These are phyloP conservation scores for Codiaeum variegatum DNA, from an alignment of 441 rosid species.

Conservation along the genomic window DNA sequence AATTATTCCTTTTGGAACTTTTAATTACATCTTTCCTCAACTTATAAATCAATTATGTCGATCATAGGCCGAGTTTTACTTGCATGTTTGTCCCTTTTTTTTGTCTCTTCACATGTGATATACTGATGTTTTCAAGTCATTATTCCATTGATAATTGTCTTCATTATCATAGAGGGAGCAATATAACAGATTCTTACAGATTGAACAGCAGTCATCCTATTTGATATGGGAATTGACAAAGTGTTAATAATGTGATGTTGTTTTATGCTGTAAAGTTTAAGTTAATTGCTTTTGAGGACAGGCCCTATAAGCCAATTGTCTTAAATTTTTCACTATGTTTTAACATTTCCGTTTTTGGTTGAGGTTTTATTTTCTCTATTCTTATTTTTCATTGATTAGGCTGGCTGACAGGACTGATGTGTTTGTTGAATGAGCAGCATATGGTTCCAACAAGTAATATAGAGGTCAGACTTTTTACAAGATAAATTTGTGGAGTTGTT, in stretches of 20 bases:
- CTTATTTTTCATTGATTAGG: constrained; percentile 60
- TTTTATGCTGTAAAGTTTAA: background rate
- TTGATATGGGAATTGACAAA: background rate
- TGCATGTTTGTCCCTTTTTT: background rate
- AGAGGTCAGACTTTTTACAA: constrained; percentile 61
- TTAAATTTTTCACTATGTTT: constrained; percentile 1
- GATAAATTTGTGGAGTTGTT: background rate
- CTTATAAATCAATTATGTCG: background rate
- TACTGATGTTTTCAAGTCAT: background rate
- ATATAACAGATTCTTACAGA: background rate
- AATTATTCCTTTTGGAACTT: background rate
- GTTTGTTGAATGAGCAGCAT: constrained; percentile 85
- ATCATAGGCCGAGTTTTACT: background rate
- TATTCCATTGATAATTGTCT: background rate
- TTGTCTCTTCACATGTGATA: background rate
- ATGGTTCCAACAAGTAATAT: constrained; percentile 55
- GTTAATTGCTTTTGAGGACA: constrained; percentile 1
- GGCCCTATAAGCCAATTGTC: constrained; percentile 8
- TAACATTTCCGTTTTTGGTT: constrained; percentile 17
- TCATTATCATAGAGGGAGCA: background rate
- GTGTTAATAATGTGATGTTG: background rate
- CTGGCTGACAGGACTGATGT: constrained; percentile 76
- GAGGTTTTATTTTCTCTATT: constrained; percentile 42
- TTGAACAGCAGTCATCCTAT: background rate
- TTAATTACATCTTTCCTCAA: background rate